Conservation (phyloP, 495 filamentous ascomycete species). For the Lophium mytilinum region DNA sequence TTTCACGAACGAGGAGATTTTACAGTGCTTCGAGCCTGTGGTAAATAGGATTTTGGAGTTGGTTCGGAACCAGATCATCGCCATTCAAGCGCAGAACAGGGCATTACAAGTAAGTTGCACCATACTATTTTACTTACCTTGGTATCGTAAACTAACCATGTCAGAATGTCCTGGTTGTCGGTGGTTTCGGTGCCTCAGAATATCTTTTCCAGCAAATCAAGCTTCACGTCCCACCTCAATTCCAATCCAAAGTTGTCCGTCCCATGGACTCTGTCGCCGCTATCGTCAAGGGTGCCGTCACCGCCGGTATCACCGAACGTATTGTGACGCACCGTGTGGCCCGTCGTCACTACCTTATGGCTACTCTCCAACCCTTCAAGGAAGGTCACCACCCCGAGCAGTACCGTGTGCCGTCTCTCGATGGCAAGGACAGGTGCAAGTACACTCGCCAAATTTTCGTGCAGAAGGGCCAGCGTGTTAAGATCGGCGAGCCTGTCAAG, state of each 20-base stretch:
- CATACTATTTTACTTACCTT: not conserved
- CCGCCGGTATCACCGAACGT: slow-evolving; percentile 89
- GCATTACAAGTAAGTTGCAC: slow-evolving; percentile 52
- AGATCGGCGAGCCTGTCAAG: slow-evolving; percentile 98
- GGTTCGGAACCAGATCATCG: slow-evolving; percentile 69
- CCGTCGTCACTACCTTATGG: slow-evolving; percentile 98
- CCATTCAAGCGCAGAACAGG: slow-evolving; percentile 67
- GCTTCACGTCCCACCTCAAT: slow-evolving; percentile 72
- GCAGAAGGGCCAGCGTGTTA: slow-evolving; percentile 96
- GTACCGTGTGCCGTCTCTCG: slow-evolving; percentile 91
- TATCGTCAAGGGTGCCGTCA: slow-evolving; percentile 70
- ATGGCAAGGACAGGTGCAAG: slow-evolving; percentile 97
- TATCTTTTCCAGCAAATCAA: slow-evolving; percentile 78
- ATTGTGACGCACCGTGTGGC: slow-evolving; percentile 95
- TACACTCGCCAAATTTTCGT: slow-evolving; percentile 98
- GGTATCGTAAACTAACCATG: not conserved
- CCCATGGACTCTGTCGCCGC: slow-evolving; percentile 73
- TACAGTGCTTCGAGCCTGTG: slow-evolving; percentile 71
- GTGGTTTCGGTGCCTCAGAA: slow-evolving; percentile 67
- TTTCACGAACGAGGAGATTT: slow-evolving; percentile 72
- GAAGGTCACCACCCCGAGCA: slow-evolving; percentile 97
- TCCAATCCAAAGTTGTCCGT: slow-evolving; percentile 68
- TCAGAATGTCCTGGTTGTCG: slow-evolving; percentile 66
- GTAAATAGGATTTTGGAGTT: slow-evolving; percentile 68
- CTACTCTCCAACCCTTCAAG: slow-evolving; percentile 96